A percentile compares a stretch with the other conserved stretches of the same genome.
phyloP scores from a whole-genome alignment of 1,139 yeast species.

The Yamadazyma trypodendri region DNA sequence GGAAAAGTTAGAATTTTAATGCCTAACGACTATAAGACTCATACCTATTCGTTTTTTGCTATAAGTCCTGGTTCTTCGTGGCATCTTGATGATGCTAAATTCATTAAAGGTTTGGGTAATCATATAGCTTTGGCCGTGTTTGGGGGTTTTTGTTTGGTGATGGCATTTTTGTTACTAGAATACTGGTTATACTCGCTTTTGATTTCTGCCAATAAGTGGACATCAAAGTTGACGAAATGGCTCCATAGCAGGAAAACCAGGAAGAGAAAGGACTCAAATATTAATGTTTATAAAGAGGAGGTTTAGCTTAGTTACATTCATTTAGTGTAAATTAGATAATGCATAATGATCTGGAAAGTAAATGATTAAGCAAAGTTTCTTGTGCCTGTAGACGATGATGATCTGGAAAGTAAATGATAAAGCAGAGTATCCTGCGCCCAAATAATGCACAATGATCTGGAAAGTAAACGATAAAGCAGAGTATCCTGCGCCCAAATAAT shows the following conservation, averaged over 20 bases:
- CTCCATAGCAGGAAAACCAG: conserved; percentile 26
- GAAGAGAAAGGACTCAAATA: conserved; percentile 56
- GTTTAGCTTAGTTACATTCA: conserved; percentile 6
- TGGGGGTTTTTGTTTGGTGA: conserved; percentile 63
- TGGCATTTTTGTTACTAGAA: conserved; percentile 57
- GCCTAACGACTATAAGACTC: conserved; percentile 69
- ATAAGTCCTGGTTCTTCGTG: conserved; percentile 82
- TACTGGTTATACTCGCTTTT: conserved; percentile 56
- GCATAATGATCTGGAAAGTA: conserved; percentile 10
- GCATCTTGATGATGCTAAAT: conserved; percentile 84
- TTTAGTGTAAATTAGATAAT: conserved; percentile 12
- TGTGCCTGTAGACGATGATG: no score
- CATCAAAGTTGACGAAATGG: conserved; percentile 7
- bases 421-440: no score
- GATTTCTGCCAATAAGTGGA: conserved; percentile 20
- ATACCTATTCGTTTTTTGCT: conserved; percentile 60
- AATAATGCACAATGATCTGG: no score
- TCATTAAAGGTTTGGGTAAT: conserved; percentile 65
- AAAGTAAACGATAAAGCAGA: no score
- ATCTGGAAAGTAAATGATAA: no score
- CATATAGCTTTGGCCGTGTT: conserved; percentile 71
- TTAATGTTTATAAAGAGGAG: conserved; percentile 18
- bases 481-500: no score
- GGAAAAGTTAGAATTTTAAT: conserved; percentile 65
- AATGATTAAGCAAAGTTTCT: no score